A percentile compares a stretch with the other conserved stretches of the same genome.
Conservation (phyloP, 1,139 yeast species). For the Sugiyamaella grinbergsii region DNA sequence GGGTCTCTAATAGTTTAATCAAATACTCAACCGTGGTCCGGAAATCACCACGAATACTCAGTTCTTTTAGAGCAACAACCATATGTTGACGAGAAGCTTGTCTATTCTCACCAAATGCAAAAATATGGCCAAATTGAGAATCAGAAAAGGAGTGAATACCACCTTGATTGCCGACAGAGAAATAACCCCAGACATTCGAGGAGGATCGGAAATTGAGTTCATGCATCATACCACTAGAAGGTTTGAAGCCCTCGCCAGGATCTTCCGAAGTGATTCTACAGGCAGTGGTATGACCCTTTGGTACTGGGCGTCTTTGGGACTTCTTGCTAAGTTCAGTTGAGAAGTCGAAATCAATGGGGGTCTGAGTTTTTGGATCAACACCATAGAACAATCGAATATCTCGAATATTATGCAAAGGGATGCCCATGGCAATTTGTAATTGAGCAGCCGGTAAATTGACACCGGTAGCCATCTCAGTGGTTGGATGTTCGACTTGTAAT, state of each 20-base stretch:
- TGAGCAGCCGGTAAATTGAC: slow-evolving; percentile 98
- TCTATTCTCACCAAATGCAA: slow-evolving; percentile 98
- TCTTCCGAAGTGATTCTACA: slow-evolving; percentile 99
- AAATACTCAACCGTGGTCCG: slow-evolving; percentile 96
- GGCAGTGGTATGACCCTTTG: slow-evolving; percentile 98
- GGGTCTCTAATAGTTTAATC: slow-evolving; percentile 91
- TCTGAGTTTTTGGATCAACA: slow-evolving; percentile 89
- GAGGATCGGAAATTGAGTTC: slow-evolving; percentile 96
- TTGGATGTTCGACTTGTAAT: slow-evolving; percentile 98
- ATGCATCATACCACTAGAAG: slow-evolving; percentile 94
- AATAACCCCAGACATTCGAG: slow-evolving; percentile 98
- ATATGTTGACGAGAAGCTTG: slow-evolving; percentile 97
- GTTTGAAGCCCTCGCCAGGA: slow-evolving; percentile 99
- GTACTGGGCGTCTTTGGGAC: slow-evolving; percentile 87
- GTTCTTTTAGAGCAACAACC: slow-evolving; percentile 97
- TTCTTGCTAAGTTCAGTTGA: slow-evolving; percentile 67
- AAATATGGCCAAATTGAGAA: slow-evolving; percentile 97
- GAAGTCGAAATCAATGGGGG: slow-evolving; percentile 90
- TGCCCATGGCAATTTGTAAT: slow-evolving; percentile 98
- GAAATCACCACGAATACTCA: slow-evolving; percentile 96
- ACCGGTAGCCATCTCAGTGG: slow-evolving; percentile 99
- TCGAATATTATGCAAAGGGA: slow-evolving; percentile 90
- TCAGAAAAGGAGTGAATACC: slow-evolving; percentile 97
- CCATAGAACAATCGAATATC: slow-evolving; percentile 93
- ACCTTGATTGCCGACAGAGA: slow-evolving; percentile 94